phyloP scores from a whole-genome alignment of 1,284 basidiomycete species.

The Mycosarcoma mackinlayi region DNA sequence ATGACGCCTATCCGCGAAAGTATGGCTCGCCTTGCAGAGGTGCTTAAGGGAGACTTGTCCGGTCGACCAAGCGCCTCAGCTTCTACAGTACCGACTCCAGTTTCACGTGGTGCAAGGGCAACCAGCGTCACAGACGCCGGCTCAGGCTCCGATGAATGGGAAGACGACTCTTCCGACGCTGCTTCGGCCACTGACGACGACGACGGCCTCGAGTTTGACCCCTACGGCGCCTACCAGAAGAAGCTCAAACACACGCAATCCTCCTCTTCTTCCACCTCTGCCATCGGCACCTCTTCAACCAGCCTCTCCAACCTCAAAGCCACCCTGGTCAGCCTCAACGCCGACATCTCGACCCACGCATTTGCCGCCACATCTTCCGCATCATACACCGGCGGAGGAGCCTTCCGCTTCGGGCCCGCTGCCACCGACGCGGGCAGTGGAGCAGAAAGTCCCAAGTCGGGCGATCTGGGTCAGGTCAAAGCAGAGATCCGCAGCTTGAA shows the following conservation, averaged over 20 bases:
- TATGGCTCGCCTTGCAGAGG: conserved; percentile 44
- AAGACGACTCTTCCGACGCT: conserved; percentile 34
- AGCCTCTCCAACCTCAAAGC: conserved; percentile 21
- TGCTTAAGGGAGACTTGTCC: conserved; percentile 38
- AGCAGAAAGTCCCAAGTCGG: conserved; percentile 26
- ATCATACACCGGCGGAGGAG: conserved; percentile 4
- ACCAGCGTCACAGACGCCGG: conserved; percentile 46
- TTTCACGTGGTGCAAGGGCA: conserved; percentile 6
- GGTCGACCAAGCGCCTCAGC: conserved; percentile 4
- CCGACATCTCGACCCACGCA: conserved; percentile 46
- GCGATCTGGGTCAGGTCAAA: conserved; percentile 61
- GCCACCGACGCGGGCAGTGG: conserved; percentile 10
- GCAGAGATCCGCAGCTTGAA: conserved; percentile 65
- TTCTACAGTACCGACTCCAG: neutral
- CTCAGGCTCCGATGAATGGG: conserved; percentile 43
- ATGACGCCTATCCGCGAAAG: conserved; percentile 52
- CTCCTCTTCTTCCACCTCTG: conserved; percentile 7
- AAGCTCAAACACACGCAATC: conserved; percentile 48
- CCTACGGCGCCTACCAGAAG: conserved; percentile 50
- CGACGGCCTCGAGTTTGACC: conserved; percentile 58
- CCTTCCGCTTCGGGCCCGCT: conserved; percentile 21
- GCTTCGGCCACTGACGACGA: conserved; percentile 18
- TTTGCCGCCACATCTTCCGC: conserved; percentile 20
- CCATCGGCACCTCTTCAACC: neutral
- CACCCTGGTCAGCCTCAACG: conserved; percentile 33